These are phyloP conservation scores for Dendrobium huoshanense DNA, from an alignment of 106 monocot genomes.

Conservation along the genomic window DNA sequence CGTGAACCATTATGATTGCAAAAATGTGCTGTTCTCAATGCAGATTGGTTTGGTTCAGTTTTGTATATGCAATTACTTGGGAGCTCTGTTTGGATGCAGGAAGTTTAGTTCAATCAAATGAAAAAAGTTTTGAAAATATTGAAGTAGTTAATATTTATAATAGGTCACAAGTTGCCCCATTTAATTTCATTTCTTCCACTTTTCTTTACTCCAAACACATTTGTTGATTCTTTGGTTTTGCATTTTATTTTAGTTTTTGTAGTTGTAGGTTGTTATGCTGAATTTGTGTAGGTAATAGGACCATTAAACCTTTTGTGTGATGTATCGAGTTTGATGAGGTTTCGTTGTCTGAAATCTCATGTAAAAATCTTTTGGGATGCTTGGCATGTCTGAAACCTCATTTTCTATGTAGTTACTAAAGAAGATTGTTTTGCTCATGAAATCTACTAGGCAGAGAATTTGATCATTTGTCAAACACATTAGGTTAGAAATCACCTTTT, in stretches of 20 bases:
- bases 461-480: neutral
- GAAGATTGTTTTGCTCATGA: neutral
- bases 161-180: neutral
- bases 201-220: neutral
- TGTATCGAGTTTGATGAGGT: neutral
- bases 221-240: neutral
- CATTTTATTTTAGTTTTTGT: neutral
- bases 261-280: neutral
- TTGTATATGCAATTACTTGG: neutral
- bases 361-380: neutral
- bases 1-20: neutral
- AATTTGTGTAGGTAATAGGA: neutral
- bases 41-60: neutral
- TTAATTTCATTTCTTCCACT: neutral
- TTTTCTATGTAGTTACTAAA: neutral
- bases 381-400: neutral
- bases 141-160: neutral
- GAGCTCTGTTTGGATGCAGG: neutral
- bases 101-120: neutral
- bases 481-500: neutral
- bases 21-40: neutral
- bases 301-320: neutral
- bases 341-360: neutral
- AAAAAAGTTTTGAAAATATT: neutral
- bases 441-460: neutral